Conservation (phyloP, 768 basidiomycete species). For the Mycena pura region DNA sequence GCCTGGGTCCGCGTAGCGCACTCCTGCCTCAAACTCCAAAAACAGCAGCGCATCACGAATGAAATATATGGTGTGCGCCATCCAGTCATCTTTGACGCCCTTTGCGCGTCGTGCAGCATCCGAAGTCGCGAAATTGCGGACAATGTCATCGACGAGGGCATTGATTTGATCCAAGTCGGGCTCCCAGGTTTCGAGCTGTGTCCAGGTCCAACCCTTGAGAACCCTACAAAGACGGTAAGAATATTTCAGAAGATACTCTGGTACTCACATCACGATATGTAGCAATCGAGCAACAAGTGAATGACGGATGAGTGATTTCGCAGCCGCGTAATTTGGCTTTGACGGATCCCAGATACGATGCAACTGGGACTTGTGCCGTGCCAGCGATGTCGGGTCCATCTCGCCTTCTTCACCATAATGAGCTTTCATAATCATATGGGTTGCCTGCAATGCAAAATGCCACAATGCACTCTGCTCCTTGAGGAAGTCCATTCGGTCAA, state of each 20-base stretch:
- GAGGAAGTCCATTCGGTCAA: slow-evolving; percentile 17
- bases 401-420: slow-evolving; percentile 16
- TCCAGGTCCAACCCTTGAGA: slow-evolving; percentile 13
- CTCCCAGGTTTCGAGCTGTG: slow-evolving; percentile 4
- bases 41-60: slow-evolving; percentile 37
- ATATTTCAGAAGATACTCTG: neutral
- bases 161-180: slow-evolving; percentile 10
- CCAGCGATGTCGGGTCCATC: slow-evolving; percentile 20
- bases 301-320: slow-evolving; percentile 28
- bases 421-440: slow-evolving; percentile 14
- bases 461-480: slow-evolving; percentile 10
- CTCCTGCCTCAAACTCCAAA: slow-evolving; percentile 37
- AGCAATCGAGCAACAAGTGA: slow-evolving; percentile 27
- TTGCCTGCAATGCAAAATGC: slow-evolving; percentile 20
- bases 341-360: slow-evolving; percentile 22
- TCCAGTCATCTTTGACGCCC: slow-evolving; percentile 3
- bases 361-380: slow-evolving; percentile 20
- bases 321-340: slow-evolving; percentile 28
- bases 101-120: slow-evolving; percentile 7
- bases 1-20: slow-evolving; percentile 39
- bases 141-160: neutral
- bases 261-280: slow-evolving; percentile 24
- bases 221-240: slow-evolving; percentile 11
- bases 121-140: slow-evolving; percentile 5
- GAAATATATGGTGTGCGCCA: slow-evolving; percentile 35